phyloP scores from a whole-genome alignment of 2,329 filamentous ascomycete genomes.

The Chaetomium olivaceum region DNA sequence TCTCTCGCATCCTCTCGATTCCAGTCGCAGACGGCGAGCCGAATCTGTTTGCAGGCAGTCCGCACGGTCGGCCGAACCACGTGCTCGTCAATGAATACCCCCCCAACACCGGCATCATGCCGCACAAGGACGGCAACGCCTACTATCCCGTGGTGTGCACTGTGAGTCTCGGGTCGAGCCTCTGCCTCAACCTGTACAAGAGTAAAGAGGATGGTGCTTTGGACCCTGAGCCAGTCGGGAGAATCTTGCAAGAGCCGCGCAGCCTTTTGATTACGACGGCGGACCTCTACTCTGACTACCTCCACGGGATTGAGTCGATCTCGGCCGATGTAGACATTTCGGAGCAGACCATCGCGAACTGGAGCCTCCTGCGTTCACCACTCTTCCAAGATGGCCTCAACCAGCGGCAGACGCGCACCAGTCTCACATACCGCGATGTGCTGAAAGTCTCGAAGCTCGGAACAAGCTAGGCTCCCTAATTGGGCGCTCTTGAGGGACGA shows the following conservation, averaged over 20 bases:
- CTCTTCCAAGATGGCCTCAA: slow-evolving; percentile 54
- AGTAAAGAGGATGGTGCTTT: slow-evolving; percentile 63
- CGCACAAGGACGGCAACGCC: slow-evolving; percentile 87
- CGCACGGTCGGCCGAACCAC: slow-evolving; percentile 80
- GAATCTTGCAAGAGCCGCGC: slow-evolving; percentile 78
- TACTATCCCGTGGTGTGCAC: slow-evolving; percentile 90
- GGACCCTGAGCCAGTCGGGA: slow-evolving; percentile 51
- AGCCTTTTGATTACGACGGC: slow-evolving; percentile 74
- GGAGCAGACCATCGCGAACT: slow-evolving; percentile 67
- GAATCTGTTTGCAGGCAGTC: slow-evolving; percentile 62
- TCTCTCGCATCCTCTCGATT: slow-evolving; percentile 60
- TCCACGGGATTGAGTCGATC: slow-evolving; percentile 73
- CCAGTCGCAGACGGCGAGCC: slow-evolving; percentile 39
- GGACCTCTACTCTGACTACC: slow-evolving; percentile 66
- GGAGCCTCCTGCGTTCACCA: slow-evolving; percentile 61
- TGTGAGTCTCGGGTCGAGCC: slow-evolving; percentile 74
- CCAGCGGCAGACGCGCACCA: slow-evolving; percentile 62
- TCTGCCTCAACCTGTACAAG: slow-evolving; percentile 76
- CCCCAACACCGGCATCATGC: slow-evolving; percentile 91
- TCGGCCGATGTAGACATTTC: slow-evolving; percentile 66
- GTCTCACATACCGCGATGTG: slow-evolving; percentile 84
- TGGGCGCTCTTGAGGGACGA: slow-evolving; percentile 36
- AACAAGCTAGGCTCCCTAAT: slow-evolving; percentile 56
- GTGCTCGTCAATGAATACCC: slow-evolving; percentile 92
- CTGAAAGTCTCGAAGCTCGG: slow-evolving; percentile 73